phyloP scores from a whole-genome alignment of 495 filamentous ascomycete species.

The Lasiosphaeria miniovina region DNA sequence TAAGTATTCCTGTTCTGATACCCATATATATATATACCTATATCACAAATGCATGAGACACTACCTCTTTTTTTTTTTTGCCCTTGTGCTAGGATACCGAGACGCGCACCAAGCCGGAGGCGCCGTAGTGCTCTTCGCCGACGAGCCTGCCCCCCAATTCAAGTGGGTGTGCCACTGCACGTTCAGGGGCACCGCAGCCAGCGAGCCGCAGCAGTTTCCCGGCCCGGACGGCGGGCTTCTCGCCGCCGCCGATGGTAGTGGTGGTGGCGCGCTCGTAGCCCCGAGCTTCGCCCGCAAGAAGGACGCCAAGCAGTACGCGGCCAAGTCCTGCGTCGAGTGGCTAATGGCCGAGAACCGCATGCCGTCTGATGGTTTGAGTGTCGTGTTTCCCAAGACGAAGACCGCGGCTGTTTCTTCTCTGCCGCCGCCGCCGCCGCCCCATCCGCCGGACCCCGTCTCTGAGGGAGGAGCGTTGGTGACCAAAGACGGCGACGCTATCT shows the following conservation, averaged over 20 bases:
- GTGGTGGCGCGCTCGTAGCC: conserved; percentile 1
- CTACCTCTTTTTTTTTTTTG: neutral
- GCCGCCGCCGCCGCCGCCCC: neutral
- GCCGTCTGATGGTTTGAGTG: conserved; percentile 16
- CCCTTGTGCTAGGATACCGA: conserved; percentile 17
- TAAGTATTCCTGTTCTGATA: conserved; percentile 16
- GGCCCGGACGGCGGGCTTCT: conserved; percentile 20
- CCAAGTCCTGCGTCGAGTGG: conserved; percentile 41
- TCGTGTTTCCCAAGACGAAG: conserved; percentile 13
- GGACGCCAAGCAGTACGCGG: conserved; percentile 45
- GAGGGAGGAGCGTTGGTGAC: no score
- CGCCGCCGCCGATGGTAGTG: neutral
- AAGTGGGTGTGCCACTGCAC: conserved; percentile 24
- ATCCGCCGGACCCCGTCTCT: no score
- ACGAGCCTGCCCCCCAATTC: conserved; percentile 2
- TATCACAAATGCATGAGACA: no score
- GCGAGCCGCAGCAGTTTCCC: conserved; percentile 27
- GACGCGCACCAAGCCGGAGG: conserved; percentile 12
- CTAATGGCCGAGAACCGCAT: conserved; percentile 30
- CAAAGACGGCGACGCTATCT: no score
- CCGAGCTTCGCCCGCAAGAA: conserved; percentile 38
- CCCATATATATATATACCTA: no score
- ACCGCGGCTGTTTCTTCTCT: no score
- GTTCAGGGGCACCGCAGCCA: conserved; percentile 9
- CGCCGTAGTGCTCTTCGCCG: conserved; percentile 3